A percentile compares a stretch with the other conserved stretches of the same genome.
Evolutionary conservation across 2,329 filamentous ascomycete genomes (phyloP).

Genomic region (Verticillium nonalfalfae): DNA sequence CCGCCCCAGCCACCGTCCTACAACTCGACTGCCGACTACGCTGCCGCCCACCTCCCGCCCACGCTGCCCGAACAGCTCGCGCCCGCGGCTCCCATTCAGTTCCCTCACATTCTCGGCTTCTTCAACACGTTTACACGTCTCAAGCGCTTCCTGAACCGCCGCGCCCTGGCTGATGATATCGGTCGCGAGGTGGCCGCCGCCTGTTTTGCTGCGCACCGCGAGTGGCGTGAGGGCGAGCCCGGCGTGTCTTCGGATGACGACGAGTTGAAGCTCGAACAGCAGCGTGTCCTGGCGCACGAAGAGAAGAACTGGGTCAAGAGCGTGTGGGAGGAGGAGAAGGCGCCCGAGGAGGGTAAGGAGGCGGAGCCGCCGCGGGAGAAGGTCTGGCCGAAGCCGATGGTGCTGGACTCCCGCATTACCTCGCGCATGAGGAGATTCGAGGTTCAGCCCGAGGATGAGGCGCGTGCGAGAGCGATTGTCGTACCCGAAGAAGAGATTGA

Average conservation of each 20-base stretch:
- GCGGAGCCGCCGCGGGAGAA: conserved; percentile 48
- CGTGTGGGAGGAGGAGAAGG: conserved; percentile 53
- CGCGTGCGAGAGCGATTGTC: conserved; percentile 53
- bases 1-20: conserved; percentile 64
- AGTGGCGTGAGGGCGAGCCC: conserved; percentile 33
- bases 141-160: conserved; percentile 80
- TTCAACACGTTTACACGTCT: conserved; percentile 81
- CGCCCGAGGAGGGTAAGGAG: conserved; percentile 30
- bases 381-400: conserved; percentile 70
- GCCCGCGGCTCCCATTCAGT: conserved; percentile 64
- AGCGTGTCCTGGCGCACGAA: conserved; percentile 60
- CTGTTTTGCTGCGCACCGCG: conserved; percentile 58
- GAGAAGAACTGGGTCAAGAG: conserved; percentile 81
- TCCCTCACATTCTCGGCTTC: conserved; percentile 91
- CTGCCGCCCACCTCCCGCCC: conserved; percentile 55
- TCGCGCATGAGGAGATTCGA: conserved; percentile 77
- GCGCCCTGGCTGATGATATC: conserved; percentile 78
- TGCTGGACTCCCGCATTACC: conserved; percentile 69
- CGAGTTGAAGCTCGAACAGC: conserved; percentile 43
- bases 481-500: conserved; percentile 64
- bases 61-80: conserved; percentile 65
- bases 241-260: conserved; percentile 14
- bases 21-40: conserved; percentile 68
- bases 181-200: conserved; percentile 83
- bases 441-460: conserved; percentile 63